These are phyloP conservation scores for Poa annua DNA, from an alignment of 176 grass and related monocot genomes.

Conservation along the genomic window DNA sequence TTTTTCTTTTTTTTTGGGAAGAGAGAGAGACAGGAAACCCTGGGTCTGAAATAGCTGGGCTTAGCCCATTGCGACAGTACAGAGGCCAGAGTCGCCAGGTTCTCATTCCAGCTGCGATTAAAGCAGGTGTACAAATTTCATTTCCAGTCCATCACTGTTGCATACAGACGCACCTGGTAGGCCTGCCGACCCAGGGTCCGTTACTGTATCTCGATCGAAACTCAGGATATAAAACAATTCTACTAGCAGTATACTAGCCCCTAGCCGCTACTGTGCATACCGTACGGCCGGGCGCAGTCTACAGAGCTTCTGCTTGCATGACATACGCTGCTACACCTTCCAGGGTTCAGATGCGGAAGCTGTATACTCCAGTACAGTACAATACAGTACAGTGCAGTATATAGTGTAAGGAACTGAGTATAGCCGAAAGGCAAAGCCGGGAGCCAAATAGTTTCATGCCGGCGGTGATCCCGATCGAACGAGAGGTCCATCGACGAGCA, in stretches of 20 bases:
- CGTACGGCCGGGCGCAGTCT: not conserved
- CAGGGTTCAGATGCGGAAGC: not conserved
- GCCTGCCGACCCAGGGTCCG: not conserved
- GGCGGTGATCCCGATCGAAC: not conserved
- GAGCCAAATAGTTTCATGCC: not conserved
- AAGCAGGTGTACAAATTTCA: not conserved
- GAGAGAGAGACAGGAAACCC: not conserved
- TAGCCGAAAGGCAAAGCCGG: not conserved
- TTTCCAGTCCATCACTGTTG: conserved; percentile 2
- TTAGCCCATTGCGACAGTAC: conserved; percentile 15
- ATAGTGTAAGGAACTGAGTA: not conserved
- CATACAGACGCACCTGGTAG: not conserved
- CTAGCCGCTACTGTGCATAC: too few species aligned
- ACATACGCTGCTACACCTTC: not conserved
- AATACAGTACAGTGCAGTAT: not conserved
- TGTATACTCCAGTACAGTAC: not conserved
- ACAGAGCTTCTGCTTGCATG: too few species aligned
- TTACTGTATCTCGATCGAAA: not conserved
- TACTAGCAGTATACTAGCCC: not conserved
- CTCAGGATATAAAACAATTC: not conserved
- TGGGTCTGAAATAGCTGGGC: not conserved
- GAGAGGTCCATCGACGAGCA: not conserved
- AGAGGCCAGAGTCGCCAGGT: not conserved
- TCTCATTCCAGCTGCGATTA: not conserved
- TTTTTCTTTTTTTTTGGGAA: too few species aligned